These are phyloP conservation scores for Misopates orontium DNA, from an alignment of 257 asterid genomes.

Conservation along the genomic window DNA sequence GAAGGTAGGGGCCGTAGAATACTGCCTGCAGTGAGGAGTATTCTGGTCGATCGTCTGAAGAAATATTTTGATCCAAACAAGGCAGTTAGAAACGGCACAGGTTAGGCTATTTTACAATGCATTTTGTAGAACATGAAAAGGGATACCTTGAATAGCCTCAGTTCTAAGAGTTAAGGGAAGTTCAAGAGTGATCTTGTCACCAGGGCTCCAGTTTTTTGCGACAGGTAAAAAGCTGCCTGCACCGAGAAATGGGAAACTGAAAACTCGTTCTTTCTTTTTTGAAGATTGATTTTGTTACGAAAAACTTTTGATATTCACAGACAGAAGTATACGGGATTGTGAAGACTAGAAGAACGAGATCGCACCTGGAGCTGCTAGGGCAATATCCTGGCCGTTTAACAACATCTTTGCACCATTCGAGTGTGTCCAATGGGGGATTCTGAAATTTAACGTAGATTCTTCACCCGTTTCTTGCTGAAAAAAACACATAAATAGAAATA, in stretches of 20 bases:
- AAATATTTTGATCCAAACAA: neutral
- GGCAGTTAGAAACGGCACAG: neutral
- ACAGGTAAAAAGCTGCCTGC: conserved; percentile 67
- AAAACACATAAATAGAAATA: neutral
- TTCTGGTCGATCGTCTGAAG: conserved; percentile 68
- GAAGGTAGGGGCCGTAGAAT: conserved; percentile 89
- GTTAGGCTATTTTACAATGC: neutral
- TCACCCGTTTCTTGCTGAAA: conserved; percentile 39
- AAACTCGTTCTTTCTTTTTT: no score
- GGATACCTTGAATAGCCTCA: conserved; percentile 78
- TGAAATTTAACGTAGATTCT: conserved; percentile 49
- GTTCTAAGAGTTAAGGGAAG: conserved; percentile 63
- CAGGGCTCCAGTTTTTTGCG: conserved; percentile 56
- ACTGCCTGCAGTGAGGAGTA: conserved; percentile 71
- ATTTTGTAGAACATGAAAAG: neutral
- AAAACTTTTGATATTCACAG: neutral
- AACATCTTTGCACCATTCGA: conserved; percentile 49
- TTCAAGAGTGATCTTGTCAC: conserved; percentile 62
- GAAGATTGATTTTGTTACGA: neutral
- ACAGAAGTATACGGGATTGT: neutral
- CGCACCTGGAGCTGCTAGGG: conserved; percentile 55
- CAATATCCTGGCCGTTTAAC: conserved; percentile 44
- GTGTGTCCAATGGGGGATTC: conserved; percentile 71
- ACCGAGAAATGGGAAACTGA: conserved; percentile 12
- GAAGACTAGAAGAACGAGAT: neutral